phyloP scores from a whole-genome alignment of 495 filamentous ascomycete species.

The Neurospora sp. region DNA sequence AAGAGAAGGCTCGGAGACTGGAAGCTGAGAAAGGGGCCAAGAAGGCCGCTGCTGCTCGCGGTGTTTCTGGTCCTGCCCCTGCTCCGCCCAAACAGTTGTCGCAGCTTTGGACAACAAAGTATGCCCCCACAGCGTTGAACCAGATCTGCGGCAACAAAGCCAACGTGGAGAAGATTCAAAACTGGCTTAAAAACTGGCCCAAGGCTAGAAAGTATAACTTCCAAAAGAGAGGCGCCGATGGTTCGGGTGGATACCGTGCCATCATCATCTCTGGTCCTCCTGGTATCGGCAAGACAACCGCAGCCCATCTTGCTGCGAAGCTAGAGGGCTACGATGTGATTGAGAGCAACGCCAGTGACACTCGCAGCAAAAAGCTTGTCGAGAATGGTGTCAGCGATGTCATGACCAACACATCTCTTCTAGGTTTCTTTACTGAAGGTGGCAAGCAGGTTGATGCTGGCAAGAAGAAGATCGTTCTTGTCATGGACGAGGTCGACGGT shows the following conservation, averaged over 20 bases:
- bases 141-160: constrained; percentile 96
- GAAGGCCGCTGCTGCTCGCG: constrained; percentile 32
- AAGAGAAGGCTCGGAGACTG: constrained; percentile 45
- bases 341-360: constrained; percentile 94
- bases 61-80: constrained; percentile 24
- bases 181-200: constrained; percentile 77
- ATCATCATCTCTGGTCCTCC: constrained; percentile 92
- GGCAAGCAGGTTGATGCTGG: constrained; percentile 66
- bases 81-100: constrained; percentile 41
- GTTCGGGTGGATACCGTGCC: constrained; percentile 64
- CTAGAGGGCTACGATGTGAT: constrained; percentile 88
- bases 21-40: constrained; percentile 41
- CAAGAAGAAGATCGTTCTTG: constrained; percentile 86
- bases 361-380: constrained; percentile 94
- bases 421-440: constrained; percentile 84
- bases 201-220: constrained; percentile 65
- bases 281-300: constrained; percentile 96
- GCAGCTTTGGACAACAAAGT: constrained; percentile 91
- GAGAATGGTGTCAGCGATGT: constrained; percentile 79
- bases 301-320: constrained; percentile 87
- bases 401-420: constrained; percentile 83
- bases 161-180: constrained; percentile 78
- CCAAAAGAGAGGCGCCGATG: constrained; percentile 70
- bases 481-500: constrained; percentile 99
- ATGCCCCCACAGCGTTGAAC: constrained; percentile 69